Conservation (phyloP, 352 stramenopile genomes). For the Aphanomyces cochlioides region DNA sequence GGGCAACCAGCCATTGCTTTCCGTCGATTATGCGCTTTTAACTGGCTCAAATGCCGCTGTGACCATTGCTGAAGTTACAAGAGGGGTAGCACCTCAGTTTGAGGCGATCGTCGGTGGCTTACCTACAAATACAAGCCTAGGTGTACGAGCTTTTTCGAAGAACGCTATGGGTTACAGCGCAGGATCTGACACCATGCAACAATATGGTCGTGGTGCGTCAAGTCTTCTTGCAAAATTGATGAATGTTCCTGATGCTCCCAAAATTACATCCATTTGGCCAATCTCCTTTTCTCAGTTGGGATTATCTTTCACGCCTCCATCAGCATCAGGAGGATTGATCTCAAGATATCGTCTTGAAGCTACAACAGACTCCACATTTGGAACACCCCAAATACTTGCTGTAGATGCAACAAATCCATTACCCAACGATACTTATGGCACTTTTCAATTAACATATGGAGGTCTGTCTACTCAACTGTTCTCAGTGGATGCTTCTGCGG, state of each 20-base stretch:
- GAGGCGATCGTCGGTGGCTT: slow-evolving; percentile 60
- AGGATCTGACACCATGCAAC: slow-evolving; percentile 58
- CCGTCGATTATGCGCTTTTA: slow-evolving; percentile 40
- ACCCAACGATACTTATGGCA: slow-evolving; percentile 56
- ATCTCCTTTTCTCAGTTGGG: slow-evolving; percentile 54
- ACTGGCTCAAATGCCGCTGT: slow-evolving; percentile 46
- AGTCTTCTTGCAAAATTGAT: slow-evolving; percentile 44
- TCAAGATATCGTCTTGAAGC: slow-evolving; percentile 62
- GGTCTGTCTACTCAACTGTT: slow-evolving; percentile 47
- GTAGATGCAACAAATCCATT: slow-evolving; percentile 45
- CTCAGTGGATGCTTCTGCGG: slow-evolving; percentile 47
- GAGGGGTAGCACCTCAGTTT: slow-evolving; percentile 57
- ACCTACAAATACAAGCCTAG: slow-evolving; percentile 46
- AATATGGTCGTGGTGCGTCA: slow-evolving; percentile 49
- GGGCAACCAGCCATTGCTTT: slow-evolving; percentile 57
- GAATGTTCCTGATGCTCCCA: slow-evolving; percentile 39
- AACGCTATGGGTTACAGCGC: slow-evolving; percentile 67
- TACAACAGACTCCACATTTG: slow-evolving; percentile 48
- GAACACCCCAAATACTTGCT: slow-evolving; percentile 44
- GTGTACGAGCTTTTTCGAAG: slow-evolving; percentile 54
- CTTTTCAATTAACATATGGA: slow-evolving; percentile 66
- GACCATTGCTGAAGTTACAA: slow-evolving; percentile 47
- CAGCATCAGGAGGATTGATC: slow-evolving; percentile 38
- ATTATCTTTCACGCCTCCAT: slow-evolving; percentile 32
- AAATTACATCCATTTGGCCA: slow-evolving; percentile 44